Evolutionary conservation across 768 basidiomycete genomes (phyloP).

Genomic region (Hortiboletus flavorubellus): DNA sequence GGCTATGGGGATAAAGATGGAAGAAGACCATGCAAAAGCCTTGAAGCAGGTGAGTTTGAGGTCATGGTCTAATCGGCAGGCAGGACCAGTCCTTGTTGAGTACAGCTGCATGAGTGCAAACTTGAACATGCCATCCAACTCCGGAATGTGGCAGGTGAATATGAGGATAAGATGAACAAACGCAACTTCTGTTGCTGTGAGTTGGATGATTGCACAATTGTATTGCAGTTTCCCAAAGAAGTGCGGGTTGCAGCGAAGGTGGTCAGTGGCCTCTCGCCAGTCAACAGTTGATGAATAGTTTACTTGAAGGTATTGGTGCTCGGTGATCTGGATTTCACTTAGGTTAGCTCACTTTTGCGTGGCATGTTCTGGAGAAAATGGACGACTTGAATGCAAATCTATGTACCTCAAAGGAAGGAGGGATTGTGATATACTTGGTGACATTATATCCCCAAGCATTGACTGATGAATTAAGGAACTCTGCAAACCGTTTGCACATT

Average conservation of each 20-base stretch:
- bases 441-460: neutral
- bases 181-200: neutral
- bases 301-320: slow-evolving; percentile 25
- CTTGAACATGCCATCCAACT: neutral
- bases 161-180: slow-evolving; percentile 24
- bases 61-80: neutral
- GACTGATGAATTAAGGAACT: neutral
- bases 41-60: neutral
- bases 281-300: slow-evolving; percentile 27
- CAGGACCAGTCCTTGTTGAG: neutral
- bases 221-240: slow-evolving; percentile 28
- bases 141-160: slow-evolving; percentile 17
- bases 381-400: neutral
- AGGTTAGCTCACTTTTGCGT: too few relatives aligned
- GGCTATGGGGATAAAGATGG: neutral
- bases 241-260: slow-evolving; percentile 29
- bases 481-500: neutral
- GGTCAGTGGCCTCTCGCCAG: slow-evolving; percentile 28
- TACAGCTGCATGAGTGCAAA: slow-evolving; percentile 24
- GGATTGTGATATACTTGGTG: neutral
- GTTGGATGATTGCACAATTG: slow-evolving; percentile 26
- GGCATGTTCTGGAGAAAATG: too few relatives aligned
- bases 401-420: neutral
- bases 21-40: neutral
- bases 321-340: slow-evolving; percentile 15